Base-by-base conservation (phyloP, 2,329 filamentous ascomycete genomes). In the Cladosporium halotolerans region DNA sequence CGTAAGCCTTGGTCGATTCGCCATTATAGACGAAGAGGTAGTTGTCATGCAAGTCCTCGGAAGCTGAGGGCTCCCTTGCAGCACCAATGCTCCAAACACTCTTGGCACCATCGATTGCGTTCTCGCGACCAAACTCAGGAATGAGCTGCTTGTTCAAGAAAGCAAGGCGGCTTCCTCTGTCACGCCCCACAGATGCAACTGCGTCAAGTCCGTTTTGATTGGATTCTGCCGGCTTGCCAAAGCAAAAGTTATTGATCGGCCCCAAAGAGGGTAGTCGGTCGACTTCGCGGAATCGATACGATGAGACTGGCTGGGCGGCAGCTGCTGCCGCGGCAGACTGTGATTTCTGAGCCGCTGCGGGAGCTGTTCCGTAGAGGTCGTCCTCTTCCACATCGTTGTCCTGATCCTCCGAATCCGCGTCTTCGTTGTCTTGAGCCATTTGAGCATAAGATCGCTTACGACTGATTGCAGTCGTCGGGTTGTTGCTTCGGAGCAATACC, bases 131-230 rank as follows among this genome's bases (percentile, higher is more conserved):
- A 19, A 86, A 79, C 52, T 79, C 80, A 1, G 90, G 88, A 52
- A 88, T 83, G 50, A 97, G 82, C 56, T 88, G 82, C 57, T 85
- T 81, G 64, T 88, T 90, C 53, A 97, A 73, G 41, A 93, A 77
- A 4, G 88, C 85, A 36, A 99, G 72, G 1, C 85, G 81, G 4
- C 86, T 84, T 13, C 82, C 80, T 23, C 75, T 77, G n/a, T 81
- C 84, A 54, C 79, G 76, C 1, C 88, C 88, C 2, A 83, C 75
- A 2, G 78, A 75, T 38, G 76, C 72, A 51, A 82, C 72, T 18
- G 84, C 66, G 58, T 83, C 79, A 36, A 80, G 69, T 45, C 60
- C 57, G 16, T 59, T 62, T 57, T 9, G 57, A 1, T 72, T 66
- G 1, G 71, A 62, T 2, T 73, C 63, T 13, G 78, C 72, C 8